Evolutionary conservation across 31 red algal genomes (phyloP).

Genomic region (Porphyra umbilicalis): DNA sequence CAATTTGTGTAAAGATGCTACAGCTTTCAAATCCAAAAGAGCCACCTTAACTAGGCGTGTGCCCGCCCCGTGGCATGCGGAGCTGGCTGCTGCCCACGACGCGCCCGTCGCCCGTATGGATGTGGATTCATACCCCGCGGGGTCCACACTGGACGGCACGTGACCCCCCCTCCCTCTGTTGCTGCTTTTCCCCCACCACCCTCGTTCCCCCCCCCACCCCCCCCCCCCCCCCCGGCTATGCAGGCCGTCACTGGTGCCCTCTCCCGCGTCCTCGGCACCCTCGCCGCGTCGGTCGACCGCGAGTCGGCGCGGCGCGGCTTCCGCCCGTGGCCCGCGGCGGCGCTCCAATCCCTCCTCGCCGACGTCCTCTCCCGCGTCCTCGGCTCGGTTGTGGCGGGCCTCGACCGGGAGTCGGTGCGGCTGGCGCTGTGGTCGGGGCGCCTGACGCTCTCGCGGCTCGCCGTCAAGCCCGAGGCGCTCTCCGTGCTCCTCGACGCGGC

Average conservation of each 20-base stretch:
- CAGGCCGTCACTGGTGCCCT: neutral
- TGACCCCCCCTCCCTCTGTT: too few species aligned
- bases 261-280: neutral
- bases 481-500: slow-evolving; percentile 77
- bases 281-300: neutral
- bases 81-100: too few species aligned
- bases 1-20: too few species aligned
- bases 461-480: slow-evolving; percentile 72
- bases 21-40: too few species aligned
- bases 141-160: too few species aligned
- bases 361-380: slow-evolving; percentile 84
- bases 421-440: slow-evolving; percentile 91
- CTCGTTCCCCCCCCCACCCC: too few species aligned
- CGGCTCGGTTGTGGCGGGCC: slow-evolving; percentile 87
- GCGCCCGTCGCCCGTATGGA: too few species aligned
- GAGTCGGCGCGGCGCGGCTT: neutral
- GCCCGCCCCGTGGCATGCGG: too few species aligned
- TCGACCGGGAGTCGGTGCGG: slow-evolving; percentile 71
- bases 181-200: too few species aligned
- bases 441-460: slow-evolving; percentile 74
- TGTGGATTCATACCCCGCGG: too few species aligned
- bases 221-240: neutral
- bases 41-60: too few species aligned
- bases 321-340: neutral
- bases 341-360: slow-evolving; percentile 85